Evolutionary conservation across 352 stramenopile genomes (phyloP), one percentile per base, ranked within the genome.

Genomic region (Chrysophaeum taylorii): DNA sequence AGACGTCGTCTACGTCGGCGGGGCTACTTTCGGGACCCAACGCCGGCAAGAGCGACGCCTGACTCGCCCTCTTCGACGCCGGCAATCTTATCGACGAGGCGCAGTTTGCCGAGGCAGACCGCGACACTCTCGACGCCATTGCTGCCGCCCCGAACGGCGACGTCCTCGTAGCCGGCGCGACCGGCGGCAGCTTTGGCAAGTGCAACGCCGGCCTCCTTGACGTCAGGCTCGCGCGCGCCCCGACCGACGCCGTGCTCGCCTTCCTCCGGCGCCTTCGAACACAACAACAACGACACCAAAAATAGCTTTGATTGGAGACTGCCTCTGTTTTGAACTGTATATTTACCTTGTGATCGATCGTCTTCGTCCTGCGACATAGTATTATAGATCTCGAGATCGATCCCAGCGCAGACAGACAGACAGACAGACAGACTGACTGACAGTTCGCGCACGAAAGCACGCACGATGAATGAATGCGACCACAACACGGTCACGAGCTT

Each of bases 1-100:
- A 5, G 48, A 60, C 48, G 33, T 7, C 5, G 21, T 60, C 25
- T 60, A 60, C 25, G 48, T 60, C 18, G 48, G 48, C 48, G 48
- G 48, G 18, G 18, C 25, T 18, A 60, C 48, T 4, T 60, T 33
- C 25, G 48, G 48, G 18, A 25, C 18, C 48, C 48, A 60, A 33
- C 48, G 48, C 48, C 25, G 48, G 48, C 48, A 60, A 60, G 48
- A 33, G 18, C 18, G 48, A 60, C 48, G 48, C 48, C 48, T 60
- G 48, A 25, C 25, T 60, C 48, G 48, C 48, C 18, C 7, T 33
- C 18, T 25, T 60, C 48, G 48, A 60, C 48, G 48, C 48, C 18
- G n/a, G n/a, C 25, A 25, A 60, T 21, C 18, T 18, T 25, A 9
- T 25, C 18, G 7, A 5, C 9, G 18, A 5, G 18, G 48, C 48